Evolutionary conservation across 2,329 filamentous ascomycete genomes (phyloP).

Genomic region (Fusarium buharicum): DNA sequence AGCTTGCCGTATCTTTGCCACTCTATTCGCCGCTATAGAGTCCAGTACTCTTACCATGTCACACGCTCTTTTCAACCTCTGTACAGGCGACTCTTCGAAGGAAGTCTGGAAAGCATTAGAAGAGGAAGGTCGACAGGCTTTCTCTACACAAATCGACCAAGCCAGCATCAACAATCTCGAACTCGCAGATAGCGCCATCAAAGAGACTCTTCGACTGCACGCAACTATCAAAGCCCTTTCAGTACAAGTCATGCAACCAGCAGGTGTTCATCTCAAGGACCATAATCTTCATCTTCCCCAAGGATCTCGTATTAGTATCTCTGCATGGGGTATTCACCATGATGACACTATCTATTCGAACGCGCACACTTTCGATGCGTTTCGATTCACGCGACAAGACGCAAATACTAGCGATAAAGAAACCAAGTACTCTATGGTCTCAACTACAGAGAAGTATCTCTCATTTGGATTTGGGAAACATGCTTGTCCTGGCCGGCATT

Average conservation of each 20-base stretch:
- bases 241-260: background rate
- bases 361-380: background rate
- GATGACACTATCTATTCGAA: background rate
- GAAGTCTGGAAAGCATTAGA: background rate
- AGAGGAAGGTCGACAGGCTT: fast-evolving
- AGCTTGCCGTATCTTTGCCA: background rate
- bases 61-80: background rate
- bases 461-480: background rate
- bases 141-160: background rate
- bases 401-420: too few relatives aligned
- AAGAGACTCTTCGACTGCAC: background rate
- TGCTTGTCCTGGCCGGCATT: background rate
- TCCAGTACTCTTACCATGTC: background rate
- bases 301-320: background rate
- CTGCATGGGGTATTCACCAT: background rate
- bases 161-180: background rate
- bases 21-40: background rate
- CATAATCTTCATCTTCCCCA: background rate
- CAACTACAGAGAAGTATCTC: fast-evolving
- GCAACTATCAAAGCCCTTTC: background rate
- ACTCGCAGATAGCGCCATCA: background rate
- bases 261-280: fast-evolving
- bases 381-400: background rate
- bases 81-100: fast-evolving
- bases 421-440: background rate